These are phyloP conservation scores for Aquilaria malaccensis DNA, from an alignment of 345 rosid species.

Conservation along the genomic window DNA sequence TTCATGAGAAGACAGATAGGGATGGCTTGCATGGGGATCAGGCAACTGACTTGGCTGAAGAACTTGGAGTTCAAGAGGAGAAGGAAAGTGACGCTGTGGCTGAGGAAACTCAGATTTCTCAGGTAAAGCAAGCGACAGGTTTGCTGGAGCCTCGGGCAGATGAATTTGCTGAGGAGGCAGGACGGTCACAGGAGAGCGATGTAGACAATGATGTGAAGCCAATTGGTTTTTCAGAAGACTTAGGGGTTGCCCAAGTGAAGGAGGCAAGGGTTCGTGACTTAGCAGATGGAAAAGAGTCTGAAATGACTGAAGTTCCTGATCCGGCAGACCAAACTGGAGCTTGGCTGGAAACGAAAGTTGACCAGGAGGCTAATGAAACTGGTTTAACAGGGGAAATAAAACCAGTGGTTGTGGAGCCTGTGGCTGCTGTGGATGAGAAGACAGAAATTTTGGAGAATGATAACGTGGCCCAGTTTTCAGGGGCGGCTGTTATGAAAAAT, in stretches of 20 bases:
- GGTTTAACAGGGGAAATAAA: background rate
- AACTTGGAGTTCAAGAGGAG: constrained; percentile 19
- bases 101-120: constrained; percentile 16
- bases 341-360: constrained; percentile 14
- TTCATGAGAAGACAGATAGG: background rate
- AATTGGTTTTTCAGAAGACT: too few relatives aligned
- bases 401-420: too few relatives aligned
- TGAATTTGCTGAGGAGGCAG: background rate
- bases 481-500: background rate
- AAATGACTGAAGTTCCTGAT: constrained; percentile 10
- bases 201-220: too few relatives aligned
- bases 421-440: background rate
- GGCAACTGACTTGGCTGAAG: constrained; percentile 13
- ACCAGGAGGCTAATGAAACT: constrained; percentile 18
- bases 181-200: too few relatives aligned
- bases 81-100: constrained; percentile 19
- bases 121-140: background rate
- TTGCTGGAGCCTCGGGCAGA: constrained; percentile 8
- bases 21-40: constrained; percentile 3
- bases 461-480: background rate
- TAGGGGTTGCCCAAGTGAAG: too few relatives aligned
- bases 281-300: too few relatives aligned
- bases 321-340: constrained; percentile 16
- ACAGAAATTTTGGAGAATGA: background rate
- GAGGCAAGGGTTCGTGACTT: too few relatives aligned